Evolutionary conservation across 129 eudicot genomes (phyloP).

Genomic region (carrot (Daucus carota)): DNA sequence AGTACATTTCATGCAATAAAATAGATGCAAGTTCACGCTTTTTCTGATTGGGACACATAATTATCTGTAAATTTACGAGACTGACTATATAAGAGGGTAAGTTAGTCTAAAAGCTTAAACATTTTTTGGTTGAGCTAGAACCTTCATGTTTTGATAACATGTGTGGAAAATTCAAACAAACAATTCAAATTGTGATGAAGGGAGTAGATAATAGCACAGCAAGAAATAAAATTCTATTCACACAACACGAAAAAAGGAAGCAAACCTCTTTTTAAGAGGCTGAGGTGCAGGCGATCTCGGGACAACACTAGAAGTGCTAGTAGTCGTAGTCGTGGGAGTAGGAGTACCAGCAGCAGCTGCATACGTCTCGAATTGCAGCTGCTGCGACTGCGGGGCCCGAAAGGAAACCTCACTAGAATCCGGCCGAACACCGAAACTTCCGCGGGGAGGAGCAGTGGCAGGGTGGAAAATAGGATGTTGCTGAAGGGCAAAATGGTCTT

Average conservation of each 20-base stretch:
- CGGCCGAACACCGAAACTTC: background rate
- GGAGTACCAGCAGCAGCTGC: slow-evolving; percentile 9
- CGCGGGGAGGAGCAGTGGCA: background rate
- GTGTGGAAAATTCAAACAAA: too few species aligned
- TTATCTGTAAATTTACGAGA: too few species aligned
- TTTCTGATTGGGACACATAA: too few species aligned
- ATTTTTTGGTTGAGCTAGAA: too few species aligned
- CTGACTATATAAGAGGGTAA: too few species aligned
- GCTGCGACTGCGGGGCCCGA: slow-evolving; percentile 15
- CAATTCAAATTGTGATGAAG: too few species aligned
- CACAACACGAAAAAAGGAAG: background rate
- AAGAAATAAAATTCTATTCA: background rate
- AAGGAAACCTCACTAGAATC: slow-evolving; percentile 1
- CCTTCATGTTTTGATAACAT: too few species aligned
- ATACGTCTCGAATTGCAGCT: slow-evolving; percentile 14
- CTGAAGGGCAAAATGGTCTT: slow-evolving; percentile 14
- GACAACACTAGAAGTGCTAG: slow-evolving; percentile 11
- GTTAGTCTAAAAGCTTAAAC: too few species aligned
- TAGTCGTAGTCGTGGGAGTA: background rate
- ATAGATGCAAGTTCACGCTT: too few species aligned
- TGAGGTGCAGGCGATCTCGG: slow-evolving; percentile 1
- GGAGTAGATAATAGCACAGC: too few species aligned
- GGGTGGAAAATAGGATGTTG: slow-evolving; percentile 6
- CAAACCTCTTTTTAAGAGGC: slow-evolving; percentile 25
- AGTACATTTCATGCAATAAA: too few species aligned